Evolutionary conservation across 176 grass and related monocot species (phyloP).

Genomic region (Aegilops umbellulata): DNA sequence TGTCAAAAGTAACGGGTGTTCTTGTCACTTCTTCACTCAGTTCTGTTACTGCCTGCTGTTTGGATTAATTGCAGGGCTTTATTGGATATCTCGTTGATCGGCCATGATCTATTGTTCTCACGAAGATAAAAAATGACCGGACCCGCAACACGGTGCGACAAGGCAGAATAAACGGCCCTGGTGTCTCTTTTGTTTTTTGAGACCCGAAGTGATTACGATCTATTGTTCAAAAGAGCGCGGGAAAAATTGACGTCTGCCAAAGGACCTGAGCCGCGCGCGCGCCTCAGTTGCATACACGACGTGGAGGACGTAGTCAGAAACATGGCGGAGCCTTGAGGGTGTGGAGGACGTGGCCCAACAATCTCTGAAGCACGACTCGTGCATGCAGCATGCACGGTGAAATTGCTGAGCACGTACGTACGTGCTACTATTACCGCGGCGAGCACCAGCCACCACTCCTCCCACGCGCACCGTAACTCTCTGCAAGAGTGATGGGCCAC

Average conservation of each 20-base stretch:
- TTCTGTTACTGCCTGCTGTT: background rate
- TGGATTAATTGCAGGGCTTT: background rate
- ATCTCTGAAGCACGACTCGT: background rate
- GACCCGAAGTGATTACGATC: background rate
- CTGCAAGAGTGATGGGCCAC: background rate
- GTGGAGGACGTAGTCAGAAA: background rate
- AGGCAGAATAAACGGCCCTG: background rate
- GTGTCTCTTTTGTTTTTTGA: too few species aligned
- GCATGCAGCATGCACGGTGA: background rate
- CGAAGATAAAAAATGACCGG: background rate
- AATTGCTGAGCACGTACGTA: background rate
- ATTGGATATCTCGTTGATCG: background rate
- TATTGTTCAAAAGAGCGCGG: background rate
- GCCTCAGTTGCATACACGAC: background rate
- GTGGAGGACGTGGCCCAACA: background rate
- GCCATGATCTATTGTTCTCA: background rate
- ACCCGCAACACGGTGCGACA: background rate
- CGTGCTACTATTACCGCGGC: slow-evolving; percentile 20
- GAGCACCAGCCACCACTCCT: background rate
- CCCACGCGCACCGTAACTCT: background rate
- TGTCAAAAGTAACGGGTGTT: background rate
- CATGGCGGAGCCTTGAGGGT: background rate
- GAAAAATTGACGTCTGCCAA: background rate
- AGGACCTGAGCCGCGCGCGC: background rate
- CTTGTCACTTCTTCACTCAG: background rate